A percentile compares a stretch with the other conserved stretches of the same genome.
Conservation (phyloP, 139 green algal genomes). For the Medakamo hakoo region DNA sequence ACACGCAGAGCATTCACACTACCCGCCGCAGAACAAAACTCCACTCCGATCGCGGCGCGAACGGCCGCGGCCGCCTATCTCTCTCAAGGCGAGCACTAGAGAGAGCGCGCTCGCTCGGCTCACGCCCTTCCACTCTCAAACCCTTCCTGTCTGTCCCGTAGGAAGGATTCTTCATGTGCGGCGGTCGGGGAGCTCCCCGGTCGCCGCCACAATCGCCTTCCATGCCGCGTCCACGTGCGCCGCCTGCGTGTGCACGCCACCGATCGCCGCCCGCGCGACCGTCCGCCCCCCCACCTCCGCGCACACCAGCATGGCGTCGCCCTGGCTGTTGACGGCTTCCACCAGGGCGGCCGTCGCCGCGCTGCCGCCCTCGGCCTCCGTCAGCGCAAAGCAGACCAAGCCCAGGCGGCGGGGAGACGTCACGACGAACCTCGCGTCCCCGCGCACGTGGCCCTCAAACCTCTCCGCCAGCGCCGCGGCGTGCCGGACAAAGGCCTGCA, state of each 20-base stretch:
- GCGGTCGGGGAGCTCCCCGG: no score
- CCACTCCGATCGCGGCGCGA: no score
- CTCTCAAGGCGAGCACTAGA: no score
- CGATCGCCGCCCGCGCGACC: constrained; percentile 37
- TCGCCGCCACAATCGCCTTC: constrained; percentile 13
- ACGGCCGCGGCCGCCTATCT: no score
- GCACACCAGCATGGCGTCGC: constrained; percentile 33
- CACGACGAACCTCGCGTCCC: constrained; percentile 36
- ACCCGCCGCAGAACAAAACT: no score
- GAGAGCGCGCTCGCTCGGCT: no score
- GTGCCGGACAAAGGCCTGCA: constrained; percentile 24
- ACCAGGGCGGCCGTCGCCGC: constrained; percentile 32
- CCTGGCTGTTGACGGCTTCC: constrained; percentile 34
- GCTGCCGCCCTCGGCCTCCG: constrained; percentile 8
- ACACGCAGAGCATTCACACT: no score
- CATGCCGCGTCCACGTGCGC: constrained; percentile 38
- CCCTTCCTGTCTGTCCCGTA: no score
- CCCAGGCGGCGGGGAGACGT: constrained; percentile 30
- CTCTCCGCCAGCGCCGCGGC: constrained; percentile 17
- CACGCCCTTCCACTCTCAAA: no score
- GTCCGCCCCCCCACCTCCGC: constrained; percentile 36
- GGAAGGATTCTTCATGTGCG: no score
- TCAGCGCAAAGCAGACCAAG: constrained; percentile 45
- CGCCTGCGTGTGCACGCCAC: constrained; percentile 24
- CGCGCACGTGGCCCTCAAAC: constrained; percentile 21